A percentile compares a stretch with the other conserved stretches of the same genome.
Evolutionary conservation across 179 eudicot genomes (phyloP).

Genomic region (Silene coronaria): DNA sequence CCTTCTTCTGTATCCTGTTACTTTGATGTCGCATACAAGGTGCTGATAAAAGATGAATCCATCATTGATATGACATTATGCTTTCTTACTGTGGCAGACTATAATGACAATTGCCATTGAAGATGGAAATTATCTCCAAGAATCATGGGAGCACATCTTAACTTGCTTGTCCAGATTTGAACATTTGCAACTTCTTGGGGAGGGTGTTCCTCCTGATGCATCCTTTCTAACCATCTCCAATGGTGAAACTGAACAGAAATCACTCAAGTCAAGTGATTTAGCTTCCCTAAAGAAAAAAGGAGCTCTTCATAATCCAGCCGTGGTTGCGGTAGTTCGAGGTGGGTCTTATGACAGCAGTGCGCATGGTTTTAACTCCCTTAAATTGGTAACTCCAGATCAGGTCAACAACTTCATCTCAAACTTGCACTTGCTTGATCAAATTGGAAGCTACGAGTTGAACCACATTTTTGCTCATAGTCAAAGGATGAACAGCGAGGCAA

Average conservation of each 20-base stretch:
- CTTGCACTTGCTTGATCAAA: slow-evolving; percentile 93
- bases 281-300: slow-evolving; percentile 76
- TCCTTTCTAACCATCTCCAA: slow-evolving; percentile 61
- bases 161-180: slow-evolving; percentile 96
- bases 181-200: slow-evolving; percentile 92
- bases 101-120: slow-evolving; percentile 91
- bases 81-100: slow-evolving; percentile 45
- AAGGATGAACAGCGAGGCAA: slow-evolving; percentile 95
- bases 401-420: slow-evolving; percentile 79
- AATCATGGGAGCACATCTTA: slow-evolving; percentile 97
- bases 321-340: slow-evolving; percentile 93
- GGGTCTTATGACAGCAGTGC: slow-evolving; percentile 95
- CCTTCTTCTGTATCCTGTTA: background rate
- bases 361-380: slow-evolving; percentile 52
- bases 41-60: background rate
- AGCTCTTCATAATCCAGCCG: slow-evolving; percentile 85
- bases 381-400: slow-evolving; percentile 86
- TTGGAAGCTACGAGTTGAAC: slow-evolving; percentile 91
- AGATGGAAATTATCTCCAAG: slow-evolving; percentile 91
- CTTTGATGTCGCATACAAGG: background rate
- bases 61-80: slow-evolving; percentile 5
- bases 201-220: slow-evolving; percentile 98
- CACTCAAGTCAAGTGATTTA: slow-evolving; percentile 46
- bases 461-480: slow-evolving; percentile 99
- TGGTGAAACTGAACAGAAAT: slow-evolving; percentile 65